Percentiles rank a stretch among this genome's conserved stretches.
Conservation (phyloP, 805 yeast species). For the Candida oleophila region DNA sequence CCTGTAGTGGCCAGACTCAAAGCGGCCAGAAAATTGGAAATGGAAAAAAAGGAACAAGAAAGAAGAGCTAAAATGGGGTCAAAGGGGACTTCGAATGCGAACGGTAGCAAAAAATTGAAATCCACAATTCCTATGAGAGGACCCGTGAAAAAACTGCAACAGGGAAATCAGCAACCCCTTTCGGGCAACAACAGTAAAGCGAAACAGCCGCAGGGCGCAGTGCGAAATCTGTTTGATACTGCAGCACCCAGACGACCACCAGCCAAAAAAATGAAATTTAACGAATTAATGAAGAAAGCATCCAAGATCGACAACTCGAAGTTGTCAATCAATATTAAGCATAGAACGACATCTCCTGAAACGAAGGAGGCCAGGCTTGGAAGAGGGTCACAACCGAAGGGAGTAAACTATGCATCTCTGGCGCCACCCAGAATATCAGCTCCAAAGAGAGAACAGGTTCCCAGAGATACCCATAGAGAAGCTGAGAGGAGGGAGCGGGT, state of each 20-base stretch:
- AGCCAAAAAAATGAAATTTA: conserved; percentile 53
- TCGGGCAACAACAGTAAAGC: not conserved
- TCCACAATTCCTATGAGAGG: conserved; percentile 7
- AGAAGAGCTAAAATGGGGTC: conserved; percentile 33
- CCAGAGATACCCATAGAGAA: too few relatives aligned
- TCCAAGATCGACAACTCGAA: conserved; percentile 51
- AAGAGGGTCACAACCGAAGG: not conserved
- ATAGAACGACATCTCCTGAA: conserved; percentile 14
- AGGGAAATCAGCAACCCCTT: not conserved
- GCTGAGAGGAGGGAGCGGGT: not conserved
- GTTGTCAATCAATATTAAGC: conserved; percentile 36
- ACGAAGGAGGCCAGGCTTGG: conserved; percentile 13
- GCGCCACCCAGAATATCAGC: not conserved
- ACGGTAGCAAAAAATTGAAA: conserved; percentile 22
- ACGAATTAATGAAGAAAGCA: conserved; percentile 70
- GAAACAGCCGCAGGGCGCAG: not conserved
- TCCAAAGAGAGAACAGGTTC: too few relatives aligned
- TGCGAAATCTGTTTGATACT: not conserved
- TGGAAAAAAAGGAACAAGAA: conserved; percentile 39
- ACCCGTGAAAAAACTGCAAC: not conserved
- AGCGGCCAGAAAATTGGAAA: conserved; percentile 61
- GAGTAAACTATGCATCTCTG: not conserved
- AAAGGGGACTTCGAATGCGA: conserved; percentile 31
- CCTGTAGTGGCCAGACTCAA: conserved; percentile 72
- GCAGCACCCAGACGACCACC: conserved; percentile 6